Evolutionary conservation across 116 monocot genomes (phyloP).

Genomic region (Posidonia oceanica): DNA sequence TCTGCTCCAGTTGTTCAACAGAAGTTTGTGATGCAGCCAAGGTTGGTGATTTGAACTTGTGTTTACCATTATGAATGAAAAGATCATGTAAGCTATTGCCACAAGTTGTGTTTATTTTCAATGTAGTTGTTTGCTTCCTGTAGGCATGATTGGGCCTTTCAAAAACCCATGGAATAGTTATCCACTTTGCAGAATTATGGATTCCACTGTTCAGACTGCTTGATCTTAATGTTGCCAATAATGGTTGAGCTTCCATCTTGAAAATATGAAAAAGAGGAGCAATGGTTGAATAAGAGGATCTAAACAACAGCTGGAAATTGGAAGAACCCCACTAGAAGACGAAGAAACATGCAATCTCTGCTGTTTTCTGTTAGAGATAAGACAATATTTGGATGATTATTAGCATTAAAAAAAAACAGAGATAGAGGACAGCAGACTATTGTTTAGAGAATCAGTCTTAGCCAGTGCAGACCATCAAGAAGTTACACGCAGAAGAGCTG

Average conservation of each 20-base stretch:
- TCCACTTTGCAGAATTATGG: neutral
- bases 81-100: neutral
- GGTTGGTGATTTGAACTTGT: neutral
- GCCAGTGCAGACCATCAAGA: no score
- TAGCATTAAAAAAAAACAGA: no score
- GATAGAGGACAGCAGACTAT: no score
- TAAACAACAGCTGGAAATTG: no score
- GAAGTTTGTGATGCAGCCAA: conserved; percentile 6
- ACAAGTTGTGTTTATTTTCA: neutral
- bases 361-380: no score
- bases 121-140: neutral
- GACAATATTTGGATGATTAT: no score
- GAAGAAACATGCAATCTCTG: no score
- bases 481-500: no score
- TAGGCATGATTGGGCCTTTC: neutral
- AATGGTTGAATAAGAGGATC: no score
- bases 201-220: neutral
- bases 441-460: no score
- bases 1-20: conserved; percentile 8
- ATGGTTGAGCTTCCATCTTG: neutral
- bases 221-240: neutral
- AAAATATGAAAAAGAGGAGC: no score
- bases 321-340: no score
- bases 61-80: neutral
- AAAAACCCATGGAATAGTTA: neutral